phyloP scores from a whole-genome alignment of 306 rosid species.

The Citrullus amarus region DNA sequence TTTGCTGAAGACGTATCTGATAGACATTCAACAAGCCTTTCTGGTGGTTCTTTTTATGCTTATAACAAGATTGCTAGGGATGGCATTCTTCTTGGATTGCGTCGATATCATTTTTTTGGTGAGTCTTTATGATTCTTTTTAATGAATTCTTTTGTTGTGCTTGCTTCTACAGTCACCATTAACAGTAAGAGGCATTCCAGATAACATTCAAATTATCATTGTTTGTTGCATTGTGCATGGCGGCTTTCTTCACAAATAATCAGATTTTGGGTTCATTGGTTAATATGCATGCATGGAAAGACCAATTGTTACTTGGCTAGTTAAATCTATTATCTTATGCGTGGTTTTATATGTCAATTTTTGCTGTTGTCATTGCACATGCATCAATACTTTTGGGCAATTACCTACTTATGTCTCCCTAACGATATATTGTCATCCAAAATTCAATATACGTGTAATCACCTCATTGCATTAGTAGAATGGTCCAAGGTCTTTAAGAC shows the following conservation, averaged over 20 bases:
- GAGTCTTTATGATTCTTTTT: neutral
- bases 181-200: neutral
- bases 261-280: neutral
- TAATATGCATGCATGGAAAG: neutral
- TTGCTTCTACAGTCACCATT: neutral
- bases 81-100: slow-evolving; percentile 60
- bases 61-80: slow-evolving; percentile 43
- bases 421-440: neutral
- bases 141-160: neutral
- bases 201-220: neutral
- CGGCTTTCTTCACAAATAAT: neutral
- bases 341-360: neutral
- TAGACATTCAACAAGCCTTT: neutral
- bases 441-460: neutral
- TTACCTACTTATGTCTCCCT: neutral
- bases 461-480: neutral
- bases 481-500: neutral
- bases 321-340: neutral
- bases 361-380: neutral
- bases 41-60: slow-evolving; percentile 4
- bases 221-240: neutral
- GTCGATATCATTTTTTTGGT: slow-evolving; percentile 58
- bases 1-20: slow-evolving; percentile 24
- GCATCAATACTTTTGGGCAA: too few species aligned
- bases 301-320: neutral